A percentile compares a stretch with the other conserved stretches of the same genome.
Conservation (phyloP, 192 early-diverging fungal species). For the Podila clonocystis region DNA sequence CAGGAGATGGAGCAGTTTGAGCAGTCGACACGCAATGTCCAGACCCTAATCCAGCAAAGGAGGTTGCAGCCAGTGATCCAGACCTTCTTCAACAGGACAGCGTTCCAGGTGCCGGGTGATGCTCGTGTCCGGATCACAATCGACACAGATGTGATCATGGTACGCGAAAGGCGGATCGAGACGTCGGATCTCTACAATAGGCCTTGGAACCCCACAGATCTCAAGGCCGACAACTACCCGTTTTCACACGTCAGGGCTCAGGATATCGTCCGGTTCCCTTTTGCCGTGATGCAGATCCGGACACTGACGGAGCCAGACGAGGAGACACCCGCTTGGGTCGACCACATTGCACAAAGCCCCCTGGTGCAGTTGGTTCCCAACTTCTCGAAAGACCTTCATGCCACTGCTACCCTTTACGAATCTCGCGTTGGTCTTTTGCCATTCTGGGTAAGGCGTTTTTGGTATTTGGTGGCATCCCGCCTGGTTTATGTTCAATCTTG, state of each 20-base stretch:
- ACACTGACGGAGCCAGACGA: slow-evolving; percentile 80
- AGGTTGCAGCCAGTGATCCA: slow-evolving; percentile 74
- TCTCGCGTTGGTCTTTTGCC: slow-evolving; percentile 55
- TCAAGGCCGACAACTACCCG: slow-evolving; percentile 70
- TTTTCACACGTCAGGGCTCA: slow-evolving; percentile 70
- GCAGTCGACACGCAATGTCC: slow-evolving; percentile 69
- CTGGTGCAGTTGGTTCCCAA: slow-evolving; percentile 83
- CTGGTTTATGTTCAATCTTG: slow-evolving; percentile 53
- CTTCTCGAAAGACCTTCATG: slow-evolving; percentile 91
- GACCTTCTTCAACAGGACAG: slow-evolving; percentile 90
- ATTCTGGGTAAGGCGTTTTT: slow-evolving; percentile 48
- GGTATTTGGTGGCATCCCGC: slow-evolving; percentile 17
- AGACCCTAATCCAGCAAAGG: slow-evolving; percentile 63
- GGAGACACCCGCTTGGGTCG: slow-evolving; percentile 82
- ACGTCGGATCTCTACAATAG: not conserved
- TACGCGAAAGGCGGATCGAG: slow-evolving; percentile 82
- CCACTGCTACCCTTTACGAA: slow-evolving; percentile 67
- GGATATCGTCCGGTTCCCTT: slow-evolving; percentile 79
- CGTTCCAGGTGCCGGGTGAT: slow-evolving; percentile 90
- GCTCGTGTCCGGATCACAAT: slow-evolving; percentile 84
- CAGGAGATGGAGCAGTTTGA: slow-evolving; percentile 68
- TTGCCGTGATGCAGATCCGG: slow-evolving; percentile 88
- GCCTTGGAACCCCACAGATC: slow-evolving; percentile 79
- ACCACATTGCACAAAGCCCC: slow-evolving; percentile 74
- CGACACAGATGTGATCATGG: slow-evolving; percentile 88